A percentile compares a stretch with the other conserved stretches of the same genome.
Evolutionary conservation across 139 green algal species (phyloP).

Genomic region (Coelastrella sp.): DNA sequence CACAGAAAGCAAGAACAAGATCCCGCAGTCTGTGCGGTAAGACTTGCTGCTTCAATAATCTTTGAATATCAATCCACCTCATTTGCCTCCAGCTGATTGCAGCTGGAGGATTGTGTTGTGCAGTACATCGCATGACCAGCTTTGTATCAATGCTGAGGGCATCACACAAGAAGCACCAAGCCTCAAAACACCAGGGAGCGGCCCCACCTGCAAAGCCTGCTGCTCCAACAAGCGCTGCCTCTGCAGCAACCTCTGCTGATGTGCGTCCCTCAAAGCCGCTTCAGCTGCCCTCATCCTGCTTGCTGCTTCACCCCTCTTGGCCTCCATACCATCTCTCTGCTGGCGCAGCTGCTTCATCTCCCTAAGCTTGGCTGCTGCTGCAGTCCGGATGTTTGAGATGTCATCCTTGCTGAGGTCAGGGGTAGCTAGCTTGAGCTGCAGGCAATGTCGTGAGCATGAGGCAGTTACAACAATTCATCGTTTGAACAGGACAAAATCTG

Average conservation of each 20-base stretch:
- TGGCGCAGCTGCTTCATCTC: not conserved
- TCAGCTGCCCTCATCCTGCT: not conserved
- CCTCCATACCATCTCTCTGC: not conserved
- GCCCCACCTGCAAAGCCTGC: conserved; percentile 31
- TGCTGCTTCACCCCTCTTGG: not conserved
- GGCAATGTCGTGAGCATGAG: not conserved
- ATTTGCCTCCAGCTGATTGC: too few species aligned
- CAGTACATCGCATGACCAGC: not conserved
- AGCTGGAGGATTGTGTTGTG: not conserved
- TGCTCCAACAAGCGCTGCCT: conserved; percentile 28
- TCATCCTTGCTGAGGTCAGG: not conserved
- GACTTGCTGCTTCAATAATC: too few species aligned
- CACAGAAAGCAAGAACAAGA: too few species aligned
- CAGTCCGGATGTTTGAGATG: not conserved
- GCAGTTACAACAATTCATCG: not conserved
- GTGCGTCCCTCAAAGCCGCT: conserved; percentile 27
- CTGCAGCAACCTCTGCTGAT: conserved; percentile 21
- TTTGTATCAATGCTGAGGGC: not conserved
- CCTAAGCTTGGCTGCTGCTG: not conserved
- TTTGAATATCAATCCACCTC: too few species aligned
- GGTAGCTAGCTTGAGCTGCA: conserved; percentile 32
- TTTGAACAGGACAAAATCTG: not conserved
- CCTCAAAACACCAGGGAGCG: not conserved
- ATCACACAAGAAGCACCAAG: not conserved
- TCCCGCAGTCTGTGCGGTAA: too few species aligned